Percentiles rank a stretch among this genome's conserved stretches.
phyloP scores from a whole-genome alignment of 352 stramenopile species.

The Phytopythium litorale region DNA sequence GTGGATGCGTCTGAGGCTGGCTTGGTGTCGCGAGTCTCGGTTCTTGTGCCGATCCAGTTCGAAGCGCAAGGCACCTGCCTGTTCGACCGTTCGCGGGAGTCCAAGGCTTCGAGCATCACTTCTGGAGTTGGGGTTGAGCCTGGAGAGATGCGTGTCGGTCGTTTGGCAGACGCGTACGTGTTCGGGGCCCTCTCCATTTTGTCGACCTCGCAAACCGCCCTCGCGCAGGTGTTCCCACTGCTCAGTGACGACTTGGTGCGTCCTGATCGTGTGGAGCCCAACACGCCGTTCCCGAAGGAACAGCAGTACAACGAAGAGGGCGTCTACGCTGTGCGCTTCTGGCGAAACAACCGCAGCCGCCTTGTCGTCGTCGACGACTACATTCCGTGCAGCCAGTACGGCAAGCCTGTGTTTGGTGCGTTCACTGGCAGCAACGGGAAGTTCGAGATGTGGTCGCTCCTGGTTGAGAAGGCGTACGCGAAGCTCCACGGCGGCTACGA shows the following conservation, averaged over 20 bases:
- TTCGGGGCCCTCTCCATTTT: conserved; percentile 82
- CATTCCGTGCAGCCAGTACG: conserved; percentile 79
- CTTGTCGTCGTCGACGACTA: conserved; percentile 83
- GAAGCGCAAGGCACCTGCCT: conserved; percentile 74
- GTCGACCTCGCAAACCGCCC: conserved; percentile 65
- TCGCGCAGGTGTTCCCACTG: conserved; percentile 74
- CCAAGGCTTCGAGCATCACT: conserved; percentile 29
- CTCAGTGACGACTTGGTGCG: conserved; percentile 56
- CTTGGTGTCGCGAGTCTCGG: conserved; percentile 61
- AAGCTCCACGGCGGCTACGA: conserved; percentile 92
- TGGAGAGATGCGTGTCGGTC: conserved; percentile 56
- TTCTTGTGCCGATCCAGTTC: conserved; percentile 78
- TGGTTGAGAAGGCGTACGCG: conserved; percentile 95
- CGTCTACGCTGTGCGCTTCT: conserved; percentile 86
- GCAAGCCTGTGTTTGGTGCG: conserved; percentile 80
- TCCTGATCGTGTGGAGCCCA: conserved; percentile 58
- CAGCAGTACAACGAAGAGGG: conserved; percentile 88
- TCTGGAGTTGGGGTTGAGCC: conserved; percentile 70
- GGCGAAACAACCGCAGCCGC: conserved; percentile 77
- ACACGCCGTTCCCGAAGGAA: conserved; percentile 46
- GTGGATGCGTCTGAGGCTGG: conserved; percentile 55
- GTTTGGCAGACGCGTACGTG: conserved; percentile 73
- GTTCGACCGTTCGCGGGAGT: conserved; percentile 71
- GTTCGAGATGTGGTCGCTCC: conserved; percentile 91
- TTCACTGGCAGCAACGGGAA: conserved; percentile 79